phyloP scores from a whole-genome alignment of 495 filamentous ascomycete species.

The Penicillium diatomitis region DNA sequence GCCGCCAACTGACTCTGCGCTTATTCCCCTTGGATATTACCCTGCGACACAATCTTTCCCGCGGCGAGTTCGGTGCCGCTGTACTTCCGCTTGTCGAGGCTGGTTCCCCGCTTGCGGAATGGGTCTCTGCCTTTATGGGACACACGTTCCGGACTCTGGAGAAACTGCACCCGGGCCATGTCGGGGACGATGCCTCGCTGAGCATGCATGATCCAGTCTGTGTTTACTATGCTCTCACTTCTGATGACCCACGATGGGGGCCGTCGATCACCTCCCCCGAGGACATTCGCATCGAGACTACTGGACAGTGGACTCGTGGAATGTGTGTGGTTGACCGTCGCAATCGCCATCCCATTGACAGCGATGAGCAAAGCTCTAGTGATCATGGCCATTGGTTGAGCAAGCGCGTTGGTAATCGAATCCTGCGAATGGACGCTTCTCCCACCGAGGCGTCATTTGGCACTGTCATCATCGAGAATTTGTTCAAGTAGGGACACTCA shows the following conservation, averaged over 20 bases:
- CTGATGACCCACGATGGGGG: constrained; percentile 31
- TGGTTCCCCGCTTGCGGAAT: constrained; percentile 73
- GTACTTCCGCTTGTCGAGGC: constrained; percentile 38
- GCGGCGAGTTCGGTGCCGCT: constrained; percentile 47
- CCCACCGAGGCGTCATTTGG: constrained; percentile 37
- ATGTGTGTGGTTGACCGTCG: constrained; percentile 80
- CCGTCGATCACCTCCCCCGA: constrained; percentile 35
- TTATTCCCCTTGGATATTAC: constrained; percentile 90
- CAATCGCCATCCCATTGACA: constrained; percentile 48
- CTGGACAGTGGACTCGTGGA: constrained; percentile 89
- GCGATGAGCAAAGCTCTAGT: constrained; percentile 44
- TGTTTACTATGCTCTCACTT: constrained; percentile 75
- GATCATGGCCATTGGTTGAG: constrained; percentile 73
- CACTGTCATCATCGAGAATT: constrained; percentile 29
- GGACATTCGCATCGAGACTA: constrained; percentile 80
- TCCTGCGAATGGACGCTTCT: constrained; percentile 54
- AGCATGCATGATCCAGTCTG: constrained; percentile 82
- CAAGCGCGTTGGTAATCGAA: constrained; percentile 59
- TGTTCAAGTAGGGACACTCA: constrained; percentile 22
- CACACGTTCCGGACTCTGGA: constrained; percentile 71
- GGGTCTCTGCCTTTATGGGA: constrained; percentile 67
- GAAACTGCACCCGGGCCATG: constrained; percentile 42
- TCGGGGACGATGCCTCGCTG: constrained; percentile 47
- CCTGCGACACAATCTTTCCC: constrained; percentile 56
- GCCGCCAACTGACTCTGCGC: constrained; percentile 58